These are phyloP conservation scores for Colletotrichum acutatum DNA, from an alignment of 2,329 filamentous ascomycete genomes.

Conservation along the genomic window DNA sequence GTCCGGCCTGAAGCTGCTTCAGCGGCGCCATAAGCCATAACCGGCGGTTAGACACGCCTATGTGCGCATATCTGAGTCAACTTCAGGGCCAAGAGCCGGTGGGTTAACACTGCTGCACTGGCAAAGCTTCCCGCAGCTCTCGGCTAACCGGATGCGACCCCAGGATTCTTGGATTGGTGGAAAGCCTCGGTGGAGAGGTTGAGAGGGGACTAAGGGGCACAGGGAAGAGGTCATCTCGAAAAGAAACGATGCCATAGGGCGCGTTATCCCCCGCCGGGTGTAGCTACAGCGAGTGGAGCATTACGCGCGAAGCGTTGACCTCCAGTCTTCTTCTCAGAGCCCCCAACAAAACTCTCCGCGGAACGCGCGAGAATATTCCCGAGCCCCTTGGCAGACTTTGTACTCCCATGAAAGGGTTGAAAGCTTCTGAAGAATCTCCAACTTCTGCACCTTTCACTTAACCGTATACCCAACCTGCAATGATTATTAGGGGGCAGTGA, in stretches of 20 bases:
- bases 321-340: neutral
- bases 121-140: neutral
- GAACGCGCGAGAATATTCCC: neutral
- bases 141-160: slow-evolving; percentile 22
- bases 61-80: slow-evolving; percentile 19
- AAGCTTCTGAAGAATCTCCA: neutral
- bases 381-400: neutral
- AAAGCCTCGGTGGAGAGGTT: slow-evolving; percentile 22
- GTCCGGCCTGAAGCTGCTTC: slow-evolving; percentile 1
- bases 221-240: slow-evolving; percentile 27
- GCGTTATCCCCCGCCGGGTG: neutral
- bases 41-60: neutral
- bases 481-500: neutral
- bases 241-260: slow-evolving; percentile 29
- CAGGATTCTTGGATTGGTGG: slow-evolving; percentile 24
- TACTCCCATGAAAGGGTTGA: too few relatives aligned
- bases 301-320: neutral
- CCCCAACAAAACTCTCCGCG: neutral
- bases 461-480: neutral
- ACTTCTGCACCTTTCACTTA: too few relatives aligned
- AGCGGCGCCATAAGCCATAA: neutral
- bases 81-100: neutral
- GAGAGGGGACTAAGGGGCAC: neutral
- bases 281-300: neutral
- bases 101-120: neutral